Percentiles rank a stretch among this genome's conserved stretches.
Evolutionary conservation across 768 basidiomycete species (phyloP).

Genomic region (Agaricus blazei): DNA sequence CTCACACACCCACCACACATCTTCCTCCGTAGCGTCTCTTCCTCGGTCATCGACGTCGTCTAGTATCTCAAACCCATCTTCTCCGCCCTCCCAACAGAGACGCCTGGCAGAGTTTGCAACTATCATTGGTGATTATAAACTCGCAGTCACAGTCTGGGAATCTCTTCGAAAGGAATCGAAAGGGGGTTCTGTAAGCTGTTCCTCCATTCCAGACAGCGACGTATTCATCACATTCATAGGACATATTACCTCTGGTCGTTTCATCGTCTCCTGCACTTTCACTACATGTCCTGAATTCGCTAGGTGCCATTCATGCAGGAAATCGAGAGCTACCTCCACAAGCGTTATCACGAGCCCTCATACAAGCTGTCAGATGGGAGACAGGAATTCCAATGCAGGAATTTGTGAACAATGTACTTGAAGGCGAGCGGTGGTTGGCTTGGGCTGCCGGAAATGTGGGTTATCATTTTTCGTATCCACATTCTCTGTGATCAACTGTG

Average conservation of each 20-base stretch:
- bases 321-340: conserved; percentile 49
- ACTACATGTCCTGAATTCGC: conserved; percentile 57
- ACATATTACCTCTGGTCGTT: conserved; percentile 73
- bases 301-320: conserved; percentile 41
- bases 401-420: conserved; percentile 51
- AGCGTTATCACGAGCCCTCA: conserved; percentile 64
- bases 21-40: conserved; percentile 38
- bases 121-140: conserved; percentile 82
- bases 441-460: conserved; percentile 81
- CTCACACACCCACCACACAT: conserved; percentile 30
- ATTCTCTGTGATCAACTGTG: conserved; percentile 13
- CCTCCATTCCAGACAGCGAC: background rate
- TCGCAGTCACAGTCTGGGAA: conserved; percentile 84
- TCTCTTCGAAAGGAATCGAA: conserved; percentile 80
- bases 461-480: conserved; percentile 14
- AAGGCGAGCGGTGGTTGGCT: conserved; percentile 83
- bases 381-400: conserved; percentile 51
- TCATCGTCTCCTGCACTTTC: conserved; percentile 59
- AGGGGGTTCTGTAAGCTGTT: conserved; percentile 68
- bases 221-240: conserved; percentile 40
- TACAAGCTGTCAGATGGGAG: conserved; percentile 76
- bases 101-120: conserved; percentile 97
- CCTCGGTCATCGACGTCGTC: conserved; percentile 31
- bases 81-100: conserved; percentile 64
- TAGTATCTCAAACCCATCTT: conserved; percentile 17